Evolutionary conservation across 2,329 filamentous ascomycete genomes (phyloP).

Genomic region (Arachnomyces sp.): DNA sequence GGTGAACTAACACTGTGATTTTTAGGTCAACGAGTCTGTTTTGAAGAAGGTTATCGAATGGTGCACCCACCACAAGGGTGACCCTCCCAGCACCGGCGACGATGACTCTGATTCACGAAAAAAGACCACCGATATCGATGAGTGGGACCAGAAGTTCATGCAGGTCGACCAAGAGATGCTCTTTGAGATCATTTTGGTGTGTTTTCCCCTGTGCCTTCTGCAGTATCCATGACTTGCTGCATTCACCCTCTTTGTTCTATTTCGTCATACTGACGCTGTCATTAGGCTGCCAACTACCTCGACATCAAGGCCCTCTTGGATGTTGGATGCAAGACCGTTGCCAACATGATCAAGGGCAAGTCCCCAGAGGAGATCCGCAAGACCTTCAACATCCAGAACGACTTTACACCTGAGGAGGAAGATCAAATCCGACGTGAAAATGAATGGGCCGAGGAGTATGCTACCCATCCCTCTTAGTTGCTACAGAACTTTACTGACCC

Average conservation of each 20-base stretch:
- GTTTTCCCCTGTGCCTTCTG: constrained; percentile 26
- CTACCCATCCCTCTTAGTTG: constrained; percentile 5
- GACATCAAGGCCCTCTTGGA: constrained; percentile 98
- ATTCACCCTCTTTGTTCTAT: constrained; percentile 5
- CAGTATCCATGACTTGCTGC: constrained; percentile 2
- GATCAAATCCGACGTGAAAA: constrained; percentile 93
- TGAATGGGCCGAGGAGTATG: constrained; percentile 77
- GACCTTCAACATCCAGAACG: constrained; percentile 99
- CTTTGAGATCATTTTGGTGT: constrained; percentile 94
- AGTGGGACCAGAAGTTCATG: constrained; percentile 99
- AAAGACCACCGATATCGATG: constrained; percentile 97
- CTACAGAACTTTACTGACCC: constrained; percentile 3
- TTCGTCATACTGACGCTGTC: constrained; percentile 1
- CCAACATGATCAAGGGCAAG: constrained; percentile 99
- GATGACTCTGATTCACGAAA: constrained; percentile 91
- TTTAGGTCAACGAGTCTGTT: constrained; percentile 80
- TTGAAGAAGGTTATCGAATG: constrained; percentile 95
- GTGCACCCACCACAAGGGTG: constrained; percentile 90
- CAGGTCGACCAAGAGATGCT: constrained; percentile 99
- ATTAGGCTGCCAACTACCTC: constrained; percentile 89
- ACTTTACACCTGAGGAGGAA: constrained; percentile 98
- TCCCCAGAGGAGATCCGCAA: constrained; percentile 98
- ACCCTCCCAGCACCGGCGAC: constrained; percentile 71
- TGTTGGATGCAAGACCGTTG: constrained; percentile 97
- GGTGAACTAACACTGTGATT: constrained; percentile 1